Percentiles rank a stretch among this genome's conserved stretches.
These are phyloP conservation scores for Mychonastes homosphaera DNA, from an alignment of 139 green algal genomes.

Conservation along the genomic window DNA sequence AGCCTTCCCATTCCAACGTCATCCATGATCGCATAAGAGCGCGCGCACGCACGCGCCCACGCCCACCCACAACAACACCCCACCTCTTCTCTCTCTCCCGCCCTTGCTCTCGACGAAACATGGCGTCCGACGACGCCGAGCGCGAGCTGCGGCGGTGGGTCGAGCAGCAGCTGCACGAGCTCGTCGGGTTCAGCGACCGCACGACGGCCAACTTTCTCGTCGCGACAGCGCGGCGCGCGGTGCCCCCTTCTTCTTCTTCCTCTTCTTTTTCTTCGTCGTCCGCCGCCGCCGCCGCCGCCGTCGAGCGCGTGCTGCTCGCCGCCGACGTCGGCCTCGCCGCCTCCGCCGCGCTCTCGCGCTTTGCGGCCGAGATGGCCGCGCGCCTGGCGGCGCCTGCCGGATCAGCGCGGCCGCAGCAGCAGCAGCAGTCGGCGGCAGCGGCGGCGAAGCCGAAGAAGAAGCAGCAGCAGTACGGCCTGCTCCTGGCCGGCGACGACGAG, in stretches of 20 bases:
- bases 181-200: conserved; percentile 48
- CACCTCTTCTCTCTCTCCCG: no score
- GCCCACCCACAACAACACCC: no score
- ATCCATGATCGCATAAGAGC: no score
- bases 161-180: conserved; percentile 51
- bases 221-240: no score
- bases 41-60: no score
- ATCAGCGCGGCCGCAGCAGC: conserved; percentile 6
- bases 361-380: conserved; percentile 44
- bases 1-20: no score
- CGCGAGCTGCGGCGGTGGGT: conserved; percentile 54
- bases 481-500: background rate
- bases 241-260: no score
- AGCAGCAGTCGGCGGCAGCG: conserved; percentile 29
- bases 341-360: conserved; percentile 24
- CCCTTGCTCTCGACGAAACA: no score
- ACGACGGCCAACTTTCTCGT: conserved; percentile 36
- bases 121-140: conserved; percentile 11
- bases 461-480: conserved; percentile 8
- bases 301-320: background rate
- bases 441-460: conserved; percentile 29
- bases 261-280: no score
- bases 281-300: background rate
- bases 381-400: conserved; percentile 19
- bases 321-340: conserved; percentile 41